Evolutionary conservation across 768 basidiomycete genomes (phyloP).

Genomic region (Hemileccinum rubropunctum): DNA sequence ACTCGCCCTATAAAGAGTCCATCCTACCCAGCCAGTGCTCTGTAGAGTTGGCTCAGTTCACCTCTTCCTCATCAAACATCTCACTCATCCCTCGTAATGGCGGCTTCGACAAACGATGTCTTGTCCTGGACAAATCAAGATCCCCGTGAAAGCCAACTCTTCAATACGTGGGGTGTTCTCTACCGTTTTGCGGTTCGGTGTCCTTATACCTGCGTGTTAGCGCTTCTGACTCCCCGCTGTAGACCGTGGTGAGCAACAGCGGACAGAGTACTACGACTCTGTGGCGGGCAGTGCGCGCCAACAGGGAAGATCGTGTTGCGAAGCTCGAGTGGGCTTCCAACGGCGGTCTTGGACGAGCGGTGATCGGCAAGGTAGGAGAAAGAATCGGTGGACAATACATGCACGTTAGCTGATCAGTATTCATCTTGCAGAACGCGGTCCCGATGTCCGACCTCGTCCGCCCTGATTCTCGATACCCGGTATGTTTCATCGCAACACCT

Average conservation of each 20-base stretch:
- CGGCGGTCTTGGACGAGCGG: constrained; percentile 79
- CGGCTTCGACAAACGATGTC: constrained; percentile 59
- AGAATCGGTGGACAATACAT: constrained; percentile 7
- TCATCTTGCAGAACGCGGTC: constrained; percentile 56
- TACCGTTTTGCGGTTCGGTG: constrained; percentile 73
- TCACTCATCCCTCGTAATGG: constrained; percentile 40
- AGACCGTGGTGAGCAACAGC: constrained; percentile 63
- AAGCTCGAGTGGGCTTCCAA: constrained; percentile 85
- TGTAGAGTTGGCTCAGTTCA: constrained; percentile 25
- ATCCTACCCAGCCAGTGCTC: constrained; percentile 10
- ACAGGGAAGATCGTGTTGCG: constrained; percentile 85
- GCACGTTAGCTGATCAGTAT: constrained; percentile 27
- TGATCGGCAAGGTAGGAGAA: constrained; percentile 73
- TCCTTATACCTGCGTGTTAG: constrained; percentile 12
- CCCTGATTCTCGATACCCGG: constrained; percentile 58
- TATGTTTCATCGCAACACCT: constrained; percentile 35
- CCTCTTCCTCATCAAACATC: constrained; percentile 31
- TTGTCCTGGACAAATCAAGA: constrained; percentile 88
- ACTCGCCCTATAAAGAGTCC: constrained; percentile 54
- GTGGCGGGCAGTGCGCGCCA: constrained; percentile 77
- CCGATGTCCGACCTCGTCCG: constrained; percentile 84
- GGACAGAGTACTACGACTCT: constrained; percentile 76
- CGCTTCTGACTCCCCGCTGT: constrained; percentile 25
- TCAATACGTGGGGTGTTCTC: constrained; percentile 76
- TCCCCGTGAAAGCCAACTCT: constrained; percentile 78